These are phyloP conservation scores for Aspergillus sp. DNA, from an alignment of 2,329 filamentous ascomycete genomes.

Conservation along the genomic window DNA sequence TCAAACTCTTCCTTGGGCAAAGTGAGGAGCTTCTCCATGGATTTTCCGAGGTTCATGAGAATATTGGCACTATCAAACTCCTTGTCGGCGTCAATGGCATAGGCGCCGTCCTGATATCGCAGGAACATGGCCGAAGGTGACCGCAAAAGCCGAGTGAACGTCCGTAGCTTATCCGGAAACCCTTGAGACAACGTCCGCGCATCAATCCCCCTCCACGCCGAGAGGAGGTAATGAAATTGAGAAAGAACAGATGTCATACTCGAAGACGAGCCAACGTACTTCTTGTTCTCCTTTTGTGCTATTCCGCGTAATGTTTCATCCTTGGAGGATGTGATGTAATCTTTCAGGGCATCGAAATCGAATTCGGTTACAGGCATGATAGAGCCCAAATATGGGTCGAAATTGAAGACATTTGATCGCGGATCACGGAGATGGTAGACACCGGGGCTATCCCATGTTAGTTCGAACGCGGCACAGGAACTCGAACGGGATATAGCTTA, in stretches of 20 bases:
- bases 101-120: slow-evolving; percentile 71
- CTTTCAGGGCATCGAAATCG: slow-evolving; percentile 76
- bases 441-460: slow-evolving; percentile 48
- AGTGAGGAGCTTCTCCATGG: slow-evolving; percentile 92
- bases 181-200: slow-evolving; percentile 56
- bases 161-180: slow-evolving; percentile 54
- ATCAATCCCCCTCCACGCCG: slow-evolving; percentile 68
- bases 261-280: slow-evolving; percentile 90
- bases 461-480: neutral
- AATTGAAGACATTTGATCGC: slow-evolving; percentile 83
- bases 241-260: slow-evolving; percentile 84
- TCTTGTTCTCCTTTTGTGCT: slow-evolving; percentile 58
- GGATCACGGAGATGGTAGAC: slow-evolving; percentile 88
- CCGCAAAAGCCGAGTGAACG: slow-evolving; percentile 64
- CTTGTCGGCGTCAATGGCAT: slow-evolving; percentile 95
- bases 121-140: slow-evolving; percentile 75
- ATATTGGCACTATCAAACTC: slow-evolving; percentile 78
- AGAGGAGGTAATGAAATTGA: slow-evolving; percentile 90
- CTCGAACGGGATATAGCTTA: slow-evolving; percentile 26
- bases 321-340: slow-evolving; percentile 86
- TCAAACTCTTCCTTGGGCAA: slow-evolving; percentile 75
- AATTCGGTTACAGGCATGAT: slow-evolving; percentile 94
- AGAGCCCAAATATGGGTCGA: slow-evolving; percentile 83
- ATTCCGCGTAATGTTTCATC: slow-evolving; percentile 64
- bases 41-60: slow-evolving; percentile 85